Percentiles rank a stretch among this genome's conserved stretches.
These are phyloP conservation scores for Gaeumannomyces tritici DNA, from an alignment of 2,329 filamentous ascomycete genomes.

Conservation along the genomic window DNA sequence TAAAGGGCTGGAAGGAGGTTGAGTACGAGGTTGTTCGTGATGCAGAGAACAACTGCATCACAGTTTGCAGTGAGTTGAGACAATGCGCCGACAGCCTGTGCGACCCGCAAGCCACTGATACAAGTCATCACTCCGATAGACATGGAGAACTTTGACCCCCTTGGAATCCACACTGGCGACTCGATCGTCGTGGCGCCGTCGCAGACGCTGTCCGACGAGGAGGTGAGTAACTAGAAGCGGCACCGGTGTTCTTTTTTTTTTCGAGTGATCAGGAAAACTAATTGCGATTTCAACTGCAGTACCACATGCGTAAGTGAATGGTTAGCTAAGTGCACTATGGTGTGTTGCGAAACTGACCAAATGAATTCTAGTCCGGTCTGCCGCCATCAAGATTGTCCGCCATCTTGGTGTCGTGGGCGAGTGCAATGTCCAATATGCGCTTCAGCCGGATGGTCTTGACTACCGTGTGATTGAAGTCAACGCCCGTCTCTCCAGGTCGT, in stretches of 20 bases:
- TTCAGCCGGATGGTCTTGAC: constrained; percentile 90
- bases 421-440: constrained; percentile 97
- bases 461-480: constrained; percentile 99
- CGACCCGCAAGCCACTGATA: background rate
- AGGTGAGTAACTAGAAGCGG: constrained; percentile 25
- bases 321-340: too few species aligned
- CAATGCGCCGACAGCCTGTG: background rate
- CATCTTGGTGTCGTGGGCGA: constrained; percentile 96
- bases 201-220: constrained; percentile 91
- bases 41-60: constrained; percentile 95
- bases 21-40: constrained; percentile 98
- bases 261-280: background rate
- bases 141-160: constrained; percentile 99
- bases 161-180: constrained; percentile 96
- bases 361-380: constrained; percentile 57
- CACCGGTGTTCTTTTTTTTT: background rate
- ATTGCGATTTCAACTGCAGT: constrained; percentile 23
- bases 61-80: constrained; percentile 59
- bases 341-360: background rate
- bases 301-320: constrained; percentile 63
- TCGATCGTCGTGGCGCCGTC: constrained; percentile 97
- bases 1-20: constrained; percentile 56
- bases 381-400: constrained; percentile 92
- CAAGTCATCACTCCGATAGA: constrained; percentile 23
- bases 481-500: constrained; percentile 88